Evolutionary conservation across 768 basidiomycete species (phyloP).

Genomic region (Tremella fuciformis): DNA sequence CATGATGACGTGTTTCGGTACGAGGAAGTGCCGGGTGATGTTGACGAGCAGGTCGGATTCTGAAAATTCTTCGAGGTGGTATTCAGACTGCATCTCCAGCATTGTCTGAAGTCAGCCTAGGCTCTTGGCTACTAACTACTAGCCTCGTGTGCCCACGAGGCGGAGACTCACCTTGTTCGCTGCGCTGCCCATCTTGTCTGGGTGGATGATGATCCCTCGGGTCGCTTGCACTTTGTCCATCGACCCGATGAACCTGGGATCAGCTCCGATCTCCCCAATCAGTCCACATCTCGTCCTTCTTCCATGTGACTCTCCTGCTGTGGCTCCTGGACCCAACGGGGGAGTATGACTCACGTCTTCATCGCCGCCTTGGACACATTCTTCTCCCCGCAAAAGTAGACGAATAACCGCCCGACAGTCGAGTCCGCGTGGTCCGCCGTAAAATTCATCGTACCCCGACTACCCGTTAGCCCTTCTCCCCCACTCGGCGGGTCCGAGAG

Average conservation of each 20-base stretch:
- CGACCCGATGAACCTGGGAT: constrained; percentile 72
- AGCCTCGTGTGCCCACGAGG: constrained; percentile 12
- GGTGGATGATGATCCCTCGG: constrained; percentile 90
- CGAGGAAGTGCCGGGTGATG: constrained; percentile 92
- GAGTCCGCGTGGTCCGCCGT: constrained; percentile 71
- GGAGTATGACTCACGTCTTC: constrained; percentile 70
- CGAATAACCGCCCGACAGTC: constrained; percentile 74
- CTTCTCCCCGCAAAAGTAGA: constrained; percentile 93
- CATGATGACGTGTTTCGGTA: constrained; percentile 87
- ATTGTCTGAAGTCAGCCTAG: constrained; percentile 65
- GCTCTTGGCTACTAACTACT: neutral
- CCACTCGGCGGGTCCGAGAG: neutral
- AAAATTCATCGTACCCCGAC: constrained; percentile 86
- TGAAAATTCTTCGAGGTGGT: constrained; percentile 90
- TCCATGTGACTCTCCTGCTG: too few relatives aligned
- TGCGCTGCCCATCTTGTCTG: constrained; percentile 93
- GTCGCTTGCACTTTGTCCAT: constrained; percentile 87
- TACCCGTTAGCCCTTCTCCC: constrained; percentile 50
- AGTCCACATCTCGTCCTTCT: neutral
- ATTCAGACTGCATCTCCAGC: constrained; percentile 79
- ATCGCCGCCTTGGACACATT: constrained; percentile 97
- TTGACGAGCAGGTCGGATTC: constrained; percentile 96
- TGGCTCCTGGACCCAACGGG: neutral
- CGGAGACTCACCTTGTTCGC: constrained; percentile 73
- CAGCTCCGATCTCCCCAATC: neutral